Conservation (phyloP, 1,284 basidiomycete species). For the Heterobasidion parviporum region DNA sequence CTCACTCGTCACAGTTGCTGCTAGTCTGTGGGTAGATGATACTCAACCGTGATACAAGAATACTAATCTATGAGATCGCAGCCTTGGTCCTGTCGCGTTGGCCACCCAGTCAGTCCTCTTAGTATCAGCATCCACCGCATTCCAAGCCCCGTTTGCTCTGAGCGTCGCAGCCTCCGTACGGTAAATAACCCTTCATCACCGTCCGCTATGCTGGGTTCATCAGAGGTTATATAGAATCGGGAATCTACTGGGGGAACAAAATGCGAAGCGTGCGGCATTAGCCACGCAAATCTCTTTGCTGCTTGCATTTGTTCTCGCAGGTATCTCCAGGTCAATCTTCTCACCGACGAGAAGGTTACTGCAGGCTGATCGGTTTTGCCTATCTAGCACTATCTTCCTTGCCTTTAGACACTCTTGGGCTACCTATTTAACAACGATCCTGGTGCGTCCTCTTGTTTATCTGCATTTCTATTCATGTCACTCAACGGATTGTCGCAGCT, state of each 20-base stretch:
- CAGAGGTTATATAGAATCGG: conserved; percentile 46
- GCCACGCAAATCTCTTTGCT: conserved; percentile 56
- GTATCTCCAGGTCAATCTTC: conserved; percentile 50
- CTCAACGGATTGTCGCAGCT: conserved; percentile 22
- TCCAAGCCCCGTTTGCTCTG: conserved; percentile 79
- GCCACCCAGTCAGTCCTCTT: conserved; percentile 72
- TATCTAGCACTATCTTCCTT: conserved; percentile 57
- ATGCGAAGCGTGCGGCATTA: conserved; percentile 58
- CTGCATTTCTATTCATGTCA: background rate
- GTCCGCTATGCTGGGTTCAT: background rate
- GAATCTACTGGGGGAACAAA: conserved; percentile 72
- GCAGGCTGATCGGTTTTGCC: background rate
- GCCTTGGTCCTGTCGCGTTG: conserved; percentile 51
- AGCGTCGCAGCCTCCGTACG: conserved; percentile 80
- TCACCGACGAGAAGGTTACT: background rate
- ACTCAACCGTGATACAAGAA: background rate
- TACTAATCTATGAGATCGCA: conserved; percentile 12
- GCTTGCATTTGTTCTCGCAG: conserved; percentile 49
- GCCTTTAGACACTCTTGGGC: conserved; percentile 67
- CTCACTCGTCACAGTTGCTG: conserved; percentile 33
- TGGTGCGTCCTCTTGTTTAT: conserved; percentile 25
- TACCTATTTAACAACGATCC: conserved; percentile 82
- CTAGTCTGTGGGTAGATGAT: conserved; percentile 41
- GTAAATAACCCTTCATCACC: conserved; percentile 25
- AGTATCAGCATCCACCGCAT: conserved; percentile 69